phyloP scores from a whole-genome alignment of 305 asterid genomes.

The Withania somnifera region DNA sequence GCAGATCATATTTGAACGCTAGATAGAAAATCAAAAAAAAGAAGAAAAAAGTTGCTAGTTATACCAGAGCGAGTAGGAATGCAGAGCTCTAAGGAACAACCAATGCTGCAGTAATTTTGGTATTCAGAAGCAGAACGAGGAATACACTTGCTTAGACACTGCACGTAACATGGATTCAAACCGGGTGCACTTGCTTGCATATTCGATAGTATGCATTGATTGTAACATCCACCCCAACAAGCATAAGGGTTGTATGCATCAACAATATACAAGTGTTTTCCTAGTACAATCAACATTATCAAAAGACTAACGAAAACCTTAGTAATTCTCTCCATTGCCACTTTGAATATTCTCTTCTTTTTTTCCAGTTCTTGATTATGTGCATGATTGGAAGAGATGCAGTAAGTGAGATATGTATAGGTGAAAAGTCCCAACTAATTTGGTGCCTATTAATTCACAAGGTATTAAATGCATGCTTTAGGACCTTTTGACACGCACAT shows the following conservation, averaged over 20 bases:
- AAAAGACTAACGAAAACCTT: background rate
- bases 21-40: background rate
- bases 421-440: conserved; percentile 2
- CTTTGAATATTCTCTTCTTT: background rate
- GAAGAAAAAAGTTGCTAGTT: background rate
- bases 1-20: background rate
- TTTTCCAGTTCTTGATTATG: background rate
- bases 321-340: background rate
- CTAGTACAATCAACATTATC: background rate
- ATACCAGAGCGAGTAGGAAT: conserved; percentile 3
- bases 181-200: background rate
- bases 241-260: background rate
- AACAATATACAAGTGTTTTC: background rate
- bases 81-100: conserved; percentile 11
- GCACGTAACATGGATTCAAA: background rate
- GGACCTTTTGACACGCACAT: background rate
- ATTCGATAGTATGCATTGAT: background rate
- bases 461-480: background rate
- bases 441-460: background rate
- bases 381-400: background rate
- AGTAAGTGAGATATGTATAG: background rate
- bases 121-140: conserved; percentile 9
- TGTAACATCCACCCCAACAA: conserved; percentile 23
- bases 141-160: conserved; percentile 7
- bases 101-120: conserved; percentile 11